Base-by-base conservation (phyloP, 2,329 filamentous ascomycete species). In the Nigrospora sphaerica region DNA sequence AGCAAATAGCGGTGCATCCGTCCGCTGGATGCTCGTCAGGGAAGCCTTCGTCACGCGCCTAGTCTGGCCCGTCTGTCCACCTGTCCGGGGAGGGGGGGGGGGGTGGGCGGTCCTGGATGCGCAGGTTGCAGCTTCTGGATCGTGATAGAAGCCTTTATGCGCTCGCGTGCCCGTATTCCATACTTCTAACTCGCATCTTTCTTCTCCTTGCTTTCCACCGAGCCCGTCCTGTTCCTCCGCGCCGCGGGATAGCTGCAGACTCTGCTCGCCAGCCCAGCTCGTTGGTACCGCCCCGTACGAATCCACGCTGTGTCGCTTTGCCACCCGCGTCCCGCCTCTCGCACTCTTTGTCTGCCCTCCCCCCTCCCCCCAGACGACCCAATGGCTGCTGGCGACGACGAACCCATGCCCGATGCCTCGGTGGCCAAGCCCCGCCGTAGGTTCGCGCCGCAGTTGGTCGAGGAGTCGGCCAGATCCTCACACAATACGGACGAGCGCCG, bases 401-500 rank as follows among this genome's bases (percentile, higher is more conserved):
- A 54, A 52, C 52, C 54, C 36, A 58, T 61, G 57, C 48, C 42
- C 46, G 57, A 59, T 16, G 32, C 33, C 32, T 38, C 49, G 19
- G 43, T 43, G 31, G 43, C 45, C 43, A 63, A 62, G 43, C 56
- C 59, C 35, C 60, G 56, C 41, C 57, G 59, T 43, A 57, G 57
- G 43, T 63, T 63, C 42, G 60, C 54, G 43, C 62, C 62, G 36
- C 62, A 64, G 47, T 56, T 64, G n/a, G 55, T 64, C 34, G 62
- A 64, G 44, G 58, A 62, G 46, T 59, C 59, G 33, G 53, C 53
- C 32, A 62, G 54, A 45, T 57, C 56, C 14, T 62, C 60, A 5
- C 6, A 28, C 23, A 2, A 28, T 10, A 28, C 7, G 5, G 23
- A 10, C 23, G 23, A 28, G 23, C 23, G 23, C 23, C 23, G 23